Base-by-base conservation (phyloP, 2,329 filamentous ascomycete genomes). In the Cladosporium oxysporum region DNA sequence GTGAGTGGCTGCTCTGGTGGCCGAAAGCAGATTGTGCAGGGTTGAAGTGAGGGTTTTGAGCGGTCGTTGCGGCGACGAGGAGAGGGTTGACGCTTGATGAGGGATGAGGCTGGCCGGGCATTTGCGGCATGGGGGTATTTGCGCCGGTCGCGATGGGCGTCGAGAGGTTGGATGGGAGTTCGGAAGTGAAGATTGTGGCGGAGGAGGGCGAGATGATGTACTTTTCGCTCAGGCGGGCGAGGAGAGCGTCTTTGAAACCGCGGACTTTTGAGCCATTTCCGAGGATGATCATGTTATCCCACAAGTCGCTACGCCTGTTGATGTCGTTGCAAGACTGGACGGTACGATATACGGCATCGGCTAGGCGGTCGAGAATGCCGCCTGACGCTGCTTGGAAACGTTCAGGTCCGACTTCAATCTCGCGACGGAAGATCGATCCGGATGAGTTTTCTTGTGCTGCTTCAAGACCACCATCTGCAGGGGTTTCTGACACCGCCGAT, bases 181-280 rank as follows among this genome's bases (percentile, higher is more conserved):
- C 95, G 26, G 93, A 97, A 41, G 93, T 97, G 83, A 98, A 98
- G 74, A 98, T 98, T 50, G 93, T 97, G 60, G 92, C 93, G 1
- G 92, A 94, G 31, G 90, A 93, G 0, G 95, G 95, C 1, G 93
- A 96, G 71, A 99, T 89, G 63, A 97, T 86, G 77, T 97, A 95
- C 70, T 93, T 93, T 58, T 89, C 86, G 44, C 87, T 87, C 41
- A 99, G 86, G 0, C 89, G 93, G 72, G 90, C 86, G 44, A 98
- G 78, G 58, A 99, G 88, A 71, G 94, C 92, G 73, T 97, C 93
- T 71, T 91, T 93, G 77, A 99, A 94, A 5, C 95, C 88, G 79
- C 84, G 83, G 59, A 90, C 81, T 73, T 83, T 86, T 67, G 86
- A 88, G 66, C 95, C 95, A 74, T 96, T 97, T 71, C 95, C 95